Evolutionary conservation across 2,329 filamentous ascomycete species (phyloP).

Genomic region (Aspergillus pseudoglaucus): DNA sequence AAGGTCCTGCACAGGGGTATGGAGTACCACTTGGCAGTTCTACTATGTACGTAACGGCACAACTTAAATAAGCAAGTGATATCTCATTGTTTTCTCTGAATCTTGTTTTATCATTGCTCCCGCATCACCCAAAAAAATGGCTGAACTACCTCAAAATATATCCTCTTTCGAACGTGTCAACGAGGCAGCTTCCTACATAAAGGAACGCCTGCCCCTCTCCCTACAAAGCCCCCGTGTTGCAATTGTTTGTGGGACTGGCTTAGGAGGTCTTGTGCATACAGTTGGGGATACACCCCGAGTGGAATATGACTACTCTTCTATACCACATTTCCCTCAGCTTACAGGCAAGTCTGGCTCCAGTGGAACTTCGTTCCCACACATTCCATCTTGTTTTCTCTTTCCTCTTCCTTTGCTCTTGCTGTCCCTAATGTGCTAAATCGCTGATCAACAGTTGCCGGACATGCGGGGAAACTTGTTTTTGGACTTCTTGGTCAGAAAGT

Average conservation of each 20-base stretch:
- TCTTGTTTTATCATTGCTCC: background rate
- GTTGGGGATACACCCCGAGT: conserved; percentile 46
- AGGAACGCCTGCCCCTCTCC: conserved; percentile 41
- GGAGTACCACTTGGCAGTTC: no score
- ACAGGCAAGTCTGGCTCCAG: conserved; percentile 43
- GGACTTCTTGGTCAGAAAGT: conserved; percentile 51
- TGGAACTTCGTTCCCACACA: background rate
- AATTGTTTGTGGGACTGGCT: conserved; percentile 59
- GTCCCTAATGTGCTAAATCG: background rate
- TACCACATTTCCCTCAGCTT: conserved; percentile 56
- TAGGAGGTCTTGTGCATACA: conserved; percentile 55
- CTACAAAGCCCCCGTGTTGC: conserved; percentile 53
- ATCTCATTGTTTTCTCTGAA: no score
- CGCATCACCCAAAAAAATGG: conserved; percentile 6
- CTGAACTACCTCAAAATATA: conserved; percentile 4
- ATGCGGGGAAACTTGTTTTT: conserved; percentile 61
- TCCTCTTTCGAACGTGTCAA: conserved; percentile 26
- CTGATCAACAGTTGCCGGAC: conserved; percentile 45
- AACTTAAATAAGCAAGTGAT: no score
- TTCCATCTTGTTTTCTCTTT: no score
- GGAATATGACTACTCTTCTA: conserved; percentile 52
- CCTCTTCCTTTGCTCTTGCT: no score
- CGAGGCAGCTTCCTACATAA: conserved; percentile 48
- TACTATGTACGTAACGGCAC: no score
- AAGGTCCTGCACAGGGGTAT: no score